phyloP scores from a whole-genome alignment of 1,139 yeast genomes.

The Blastobotrys proliferans region DNA sequence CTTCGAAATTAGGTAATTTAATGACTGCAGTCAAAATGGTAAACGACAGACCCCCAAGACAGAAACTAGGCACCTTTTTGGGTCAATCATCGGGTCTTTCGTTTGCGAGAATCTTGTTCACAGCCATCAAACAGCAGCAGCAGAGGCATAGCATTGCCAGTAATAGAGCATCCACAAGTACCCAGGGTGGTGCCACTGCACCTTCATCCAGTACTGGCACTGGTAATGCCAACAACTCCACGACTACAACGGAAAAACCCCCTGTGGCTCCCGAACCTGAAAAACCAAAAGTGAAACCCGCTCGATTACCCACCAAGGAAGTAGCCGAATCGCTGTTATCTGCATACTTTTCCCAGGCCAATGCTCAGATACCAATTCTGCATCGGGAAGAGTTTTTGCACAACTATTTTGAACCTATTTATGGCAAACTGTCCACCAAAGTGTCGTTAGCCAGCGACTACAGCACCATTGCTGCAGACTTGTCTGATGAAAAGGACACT shows the following conservation, averaged over 20 bases:
- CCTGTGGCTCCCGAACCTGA: slow-evolving; percentile 12
- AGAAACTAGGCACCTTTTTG: slow-evolving; percentile 33
- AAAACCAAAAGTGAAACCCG: slow-evolving; percentile 37
- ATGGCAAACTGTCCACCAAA: slow-evolving; percentile 58
- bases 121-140: slow-evolving; percentile 60
- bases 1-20: slow-evolving; percentile 24
- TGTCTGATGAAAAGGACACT: slow-evolving; percentile 29
- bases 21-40: slow-evolving; percentile 30
- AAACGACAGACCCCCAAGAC: slow-evolving; percentile 26
- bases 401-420: slow-evolving; percentile 68
- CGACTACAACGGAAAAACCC: background rate
- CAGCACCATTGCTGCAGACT: slow-evolving; percentile 44
- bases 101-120: slow-evolving; percentile 69
- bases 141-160: slow-evolving; percentile 8
- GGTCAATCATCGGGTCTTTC: slow-evolving; percentile 61
- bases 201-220: background rate
- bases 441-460: slow-evolving; percentile 60
- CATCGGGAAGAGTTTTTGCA: slow-evolving; percentile 74
- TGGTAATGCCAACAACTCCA: background rate
- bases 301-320: slow-evolving; percentile 62
- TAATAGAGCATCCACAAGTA: background rate
- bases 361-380: slow-evolving; percentile 74
- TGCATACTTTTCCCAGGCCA: slow-evolving; percentile 71
- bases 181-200: background rate
- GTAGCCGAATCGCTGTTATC: slow-evolving; percentile 67